These are phyloP conservation scores for Cyberlindnera suaveolens DNA, from an alignment of 805 yeast species.

Conservation along the genomic window DNA sequence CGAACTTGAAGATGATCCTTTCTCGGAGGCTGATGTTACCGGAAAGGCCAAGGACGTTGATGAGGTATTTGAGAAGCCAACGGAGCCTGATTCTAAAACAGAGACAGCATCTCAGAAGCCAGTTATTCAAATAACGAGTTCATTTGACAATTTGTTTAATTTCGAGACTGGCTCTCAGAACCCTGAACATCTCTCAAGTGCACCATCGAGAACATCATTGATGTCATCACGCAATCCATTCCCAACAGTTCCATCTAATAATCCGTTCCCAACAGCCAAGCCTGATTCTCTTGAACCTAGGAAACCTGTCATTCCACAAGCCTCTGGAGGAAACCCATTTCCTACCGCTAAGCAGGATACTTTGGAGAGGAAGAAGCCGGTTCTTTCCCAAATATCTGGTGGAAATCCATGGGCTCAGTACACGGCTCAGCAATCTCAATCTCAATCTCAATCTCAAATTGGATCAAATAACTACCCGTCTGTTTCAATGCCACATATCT, in stretches of 20 bases:
- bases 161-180: conserved; percentile 2
- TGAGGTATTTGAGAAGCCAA: neutral
- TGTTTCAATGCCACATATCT: too few species aligned
- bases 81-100: neutral
- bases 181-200: too few species aligned
- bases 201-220: too few species aligned
- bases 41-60: conserved; percentile 3
- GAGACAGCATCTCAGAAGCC: neutral
- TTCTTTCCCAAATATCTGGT: conserved; percentile 16
- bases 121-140: conserved; percentile 4
- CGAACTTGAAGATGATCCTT: conserved; percentile 15
- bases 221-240: neutral
- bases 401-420: conserved; percentile 14
- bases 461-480: too few species aligned
- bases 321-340: conserved; percentile 22
- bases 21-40: conserved; percentile 4
- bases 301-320: conserved; percentile 9
- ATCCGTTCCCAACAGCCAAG: neutral
- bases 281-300: conserved; percentile 3
- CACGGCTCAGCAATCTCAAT: conserved; percentile 1
- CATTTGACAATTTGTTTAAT: conserved; percentile 18
- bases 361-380: conserved; percentile 4
- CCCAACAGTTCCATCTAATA: neutral
- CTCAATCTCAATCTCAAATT: too few species aligned
- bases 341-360: conserved; percentile 12